These are phyloP conservation scores for Tolypocladium sp. DNA, from an alignment of 2,329 filamentous ascomycete genomes.

Conservation along the genomic window DNA sequence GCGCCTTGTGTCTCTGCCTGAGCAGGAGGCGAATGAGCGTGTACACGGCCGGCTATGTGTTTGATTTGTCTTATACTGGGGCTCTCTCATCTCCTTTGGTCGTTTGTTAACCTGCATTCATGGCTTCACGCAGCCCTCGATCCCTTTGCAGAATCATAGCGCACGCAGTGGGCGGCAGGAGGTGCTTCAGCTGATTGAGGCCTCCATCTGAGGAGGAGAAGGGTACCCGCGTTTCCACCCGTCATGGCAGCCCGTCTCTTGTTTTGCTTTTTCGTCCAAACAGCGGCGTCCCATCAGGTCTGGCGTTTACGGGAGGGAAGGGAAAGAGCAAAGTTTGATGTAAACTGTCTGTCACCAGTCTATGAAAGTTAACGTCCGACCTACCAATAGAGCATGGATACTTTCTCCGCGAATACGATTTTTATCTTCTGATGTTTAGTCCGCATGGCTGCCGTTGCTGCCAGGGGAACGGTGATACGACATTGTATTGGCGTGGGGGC, in stretches of 20 bases:
- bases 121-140: neutral
- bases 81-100: neutral
- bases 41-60: neutral
- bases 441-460: neutral
- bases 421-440: neutral
- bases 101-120: neutral
- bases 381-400: slow-evolving; percentile 9
- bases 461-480: neutral
- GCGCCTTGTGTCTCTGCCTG: neutral
- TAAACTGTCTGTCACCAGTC: slow-evolving; percentile 13
- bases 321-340: slow-evolving; percentile 20
- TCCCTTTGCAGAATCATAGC: neutral
- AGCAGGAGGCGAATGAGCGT: neutral
- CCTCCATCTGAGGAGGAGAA: neutral
- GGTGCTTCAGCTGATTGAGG: neutral
- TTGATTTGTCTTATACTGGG: neutral
- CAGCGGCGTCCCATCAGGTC: slow-evolving; percentile 15
- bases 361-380: slow-evolving; percentile 10
- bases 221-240: neutral
- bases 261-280: slow-evolving; percentile 6
- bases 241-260: neutral
- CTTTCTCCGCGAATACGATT: neutral
- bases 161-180: neutral
- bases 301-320: slow-evolving; percentile 21
- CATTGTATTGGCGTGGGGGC: neutral